Evolutionary conservation across 2,329 filamentous ascomycete species (phyloP).

Genomic region (Westerdykella aurantiaca): DNA sequence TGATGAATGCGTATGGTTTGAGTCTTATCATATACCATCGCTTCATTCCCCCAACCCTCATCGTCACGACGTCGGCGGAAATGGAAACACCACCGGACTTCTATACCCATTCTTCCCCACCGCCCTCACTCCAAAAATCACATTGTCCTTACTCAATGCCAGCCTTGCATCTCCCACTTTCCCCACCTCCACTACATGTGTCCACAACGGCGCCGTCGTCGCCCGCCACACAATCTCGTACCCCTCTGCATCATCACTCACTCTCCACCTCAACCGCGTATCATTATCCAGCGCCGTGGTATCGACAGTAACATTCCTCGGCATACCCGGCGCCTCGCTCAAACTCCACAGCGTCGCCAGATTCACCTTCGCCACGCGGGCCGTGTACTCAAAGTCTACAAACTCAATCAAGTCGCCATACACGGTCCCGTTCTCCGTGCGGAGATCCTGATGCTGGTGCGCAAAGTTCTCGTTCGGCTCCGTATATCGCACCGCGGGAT

Average conservation of each 20-base stretch:
- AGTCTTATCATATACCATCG: background rate
- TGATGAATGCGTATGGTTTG: too few species aligned
- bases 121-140: conserved; percentile 52
- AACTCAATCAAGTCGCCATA: conserved; percentile 54
- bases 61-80: conserved; percentile 23
- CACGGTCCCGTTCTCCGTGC: conserved; percentile 46
- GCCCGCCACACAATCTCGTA: conserved; percentile 55
- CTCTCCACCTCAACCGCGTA: conserved; percentile 46
- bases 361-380: conserved; percentile 52
- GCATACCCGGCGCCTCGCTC: conserved; percentile 48
- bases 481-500: conserved; percentile 51
- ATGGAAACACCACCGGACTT: conserved; percentile 45
- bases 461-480: conserved; percentile 54
- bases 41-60: background rate
- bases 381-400: conserved; percentile 52
- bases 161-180: conserved; percentile 43
- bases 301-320: conserved; percentile 47
- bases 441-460: conserved; percentile 54
- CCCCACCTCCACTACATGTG: conserved; percentile 46
- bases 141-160: conserved; percentile 52
- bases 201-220: conserved; percentile 49
- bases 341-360: conserved; percentile 51
- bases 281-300: conserved; percentile 46
- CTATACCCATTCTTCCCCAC: conserved; percentile 49
- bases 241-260: conserved; percentile 37